These are phyloP conservation scores for Coniferiporia sulphurascens DNA, from an alignment of 1,284 basidiomycete species.

Conservation along the genomic window DNA sequence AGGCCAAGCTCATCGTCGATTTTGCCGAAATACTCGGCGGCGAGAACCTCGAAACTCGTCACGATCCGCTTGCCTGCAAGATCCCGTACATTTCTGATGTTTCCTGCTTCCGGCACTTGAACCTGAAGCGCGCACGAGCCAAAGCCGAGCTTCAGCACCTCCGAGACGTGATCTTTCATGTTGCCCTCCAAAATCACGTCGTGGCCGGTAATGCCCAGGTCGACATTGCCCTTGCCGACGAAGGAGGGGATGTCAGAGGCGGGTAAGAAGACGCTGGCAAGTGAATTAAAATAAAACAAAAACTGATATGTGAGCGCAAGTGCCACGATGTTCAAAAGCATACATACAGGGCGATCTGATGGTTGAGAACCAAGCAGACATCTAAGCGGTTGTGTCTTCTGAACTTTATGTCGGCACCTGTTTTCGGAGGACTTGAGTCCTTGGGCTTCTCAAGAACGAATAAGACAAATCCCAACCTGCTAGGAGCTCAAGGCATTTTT, in stretches of 20 bases:
- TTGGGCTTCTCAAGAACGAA: not conserved
- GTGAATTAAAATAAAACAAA: conserved; percentile 7
- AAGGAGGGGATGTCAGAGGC: conserved; percentile 98
- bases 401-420: conserved; percentile 96
- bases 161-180: conserved; percentile 73
- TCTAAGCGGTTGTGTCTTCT: conserved; percentile 86
- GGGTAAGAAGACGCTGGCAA: conserved; percentile 90
- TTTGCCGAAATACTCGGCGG: conserved; percentile 73
- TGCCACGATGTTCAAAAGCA: not conserved
- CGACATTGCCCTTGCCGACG: conserved; percentile 95
- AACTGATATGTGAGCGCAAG: not conserved
- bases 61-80: conserved; percentile 91
- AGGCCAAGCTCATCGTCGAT: conserved; percentile 62
- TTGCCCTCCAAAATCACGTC: conserved; percentile 93
- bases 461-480: conserved; percentile 47
- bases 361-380: conserved; percentile 89
- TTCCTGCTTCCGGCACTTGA: conserved; percentile 82
- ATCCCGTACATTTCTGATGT: conserved; percentile 70
- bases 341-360: conserved; percentile 84
- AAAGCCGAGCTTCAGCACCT: conserved; percentile 84
- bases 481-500: conserved; percentile 87
- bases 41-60: conserved; percentile 89
- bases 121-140: conserved; percentile 95
- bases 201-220: conserved; percentile 92
- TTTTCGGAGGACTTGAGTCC: conserved; percentile 5